Evolutionary conservation across 257 asterid genomes (phyloP).

Genomic region (Nicotiana otophora): DNA sequence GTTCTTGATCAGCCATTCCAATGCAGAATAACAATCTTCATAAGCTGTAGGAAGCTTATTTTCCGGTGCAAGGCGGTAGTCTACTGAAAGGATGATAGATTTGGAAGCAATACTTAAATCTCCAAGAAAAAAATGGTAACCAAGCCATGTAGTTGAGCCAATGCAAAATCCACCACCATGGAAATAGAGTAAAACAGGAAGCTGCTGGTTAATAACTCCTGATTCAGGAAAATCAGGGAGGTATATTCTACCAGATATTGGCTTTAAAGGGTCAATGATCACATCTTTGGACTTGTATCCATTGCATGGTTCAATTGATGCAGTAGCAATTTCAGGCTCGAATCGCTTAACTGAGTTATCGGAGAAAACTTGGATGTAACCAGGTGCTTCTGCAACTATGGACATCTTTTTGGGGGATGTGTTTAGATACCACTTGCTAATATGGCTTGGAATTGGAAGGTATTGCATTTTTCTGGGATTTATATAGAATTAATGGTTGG

Average conservation of each 20-base stretch:
- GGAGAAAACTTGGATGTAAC: slow-evolving; percentile 59
- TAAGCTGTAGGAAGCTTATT: slow-evolving; percentile 69
- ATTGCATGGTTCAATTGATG: slow-evolving; percentile 26
- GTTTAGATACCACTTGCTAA: background rate
- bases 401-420: slow-evolving; percentile 34
- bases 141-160: slow-evolving; percentile 73
- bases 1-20: slow-evolving; percentile 42
- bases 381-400: slow-evolving; percentile 42
- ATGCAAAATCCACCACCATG: slow-evolving; percentile 91
- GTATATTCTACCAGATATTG: slow-evolving; percentile 53
- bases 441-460: background rate
- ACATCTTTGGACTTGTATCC: slow-evolving; percentile 54
- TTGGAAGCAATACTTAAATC: slow-evolving; percentile 41
- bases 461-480: background rate
- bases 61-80: slow-evolving; percentile 84
- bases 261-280: slow-evolving; percentile 38
- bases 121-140: slow-evolving; percentile 62
- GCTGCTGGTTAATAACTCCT: background rate
- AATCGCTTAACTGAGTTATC: slow-evolving; percentile 48
- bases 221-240: slow-evolving; percentile 34
- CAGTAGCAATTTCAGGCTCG: slow-evolving; percentile 22
- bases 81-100: slow-evolving; percentile 51
- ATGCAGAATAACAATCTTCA: slow-evolving; percentile 48
- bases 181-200: slow-evolving; percentile 61
- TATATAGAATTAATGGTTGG: background rate